phyloP scores from a whole-genome alignment of 179 eudicot genomes.

The Beta corolliflora region DNA sequence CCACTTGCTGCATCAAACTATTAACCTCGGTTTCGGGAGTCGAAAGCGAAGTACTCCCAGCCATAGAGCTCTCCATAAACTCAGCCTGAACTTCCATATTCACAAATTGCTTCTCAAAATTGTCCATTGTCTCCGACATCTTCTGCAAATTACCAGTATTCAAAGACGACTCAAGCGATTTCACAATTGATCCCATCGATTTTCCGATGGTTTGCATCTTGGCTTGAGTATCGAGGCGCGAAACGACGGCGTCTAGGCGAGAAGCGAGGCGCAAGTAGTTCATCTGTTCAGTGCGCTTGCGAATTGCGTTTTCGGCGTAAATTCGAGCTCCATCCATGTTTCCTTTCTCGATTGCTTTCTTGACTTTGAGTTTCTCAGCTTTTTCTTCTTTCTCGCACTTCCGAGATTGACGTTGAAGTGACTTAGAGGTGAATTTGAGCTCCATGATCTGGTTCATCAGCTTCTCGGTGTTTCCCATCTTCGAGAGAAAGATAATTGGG shows the following conservation, averaged over 20 bases:
- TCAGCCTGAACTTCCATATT: conserved; percentile 55
- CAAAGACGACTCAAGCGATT: conserved; percentile 44
- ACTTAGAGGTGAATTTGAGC: conserved; percentile 53
- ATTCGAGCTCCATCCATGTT: conserved; percentile 54
- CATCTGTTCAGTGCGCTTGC: conserved; percentile 50
- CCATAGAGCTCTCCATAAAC: conserved; percentile 60
- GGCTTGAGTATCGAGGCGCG: conserved; percentile 48
- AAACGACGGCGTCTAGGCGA: conserved; percentile 44
- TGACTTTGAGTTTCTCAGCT: conserved; percentile 47
- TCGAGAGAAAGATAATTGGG: not conserved
- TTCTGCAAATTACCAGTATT: conserved; percentile 50
- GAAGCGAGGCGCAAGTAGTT: conserved; percentile 51
- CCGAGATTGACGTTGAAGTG: conserved; percentile 50
- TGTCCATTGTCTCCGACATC: conserved; percentile 57
- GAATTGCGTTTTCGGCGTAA: conserved; percentile 51
- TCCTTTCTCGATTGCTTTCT: conserved; percentile 57
- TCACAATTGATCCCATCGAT: conserved; percentile 46
- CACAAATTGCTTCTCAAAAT: conserved; percentile 52
- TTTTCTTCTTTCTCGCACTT: conserved; percentile 57
- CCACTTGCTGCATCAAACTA: conserved; percentile 52
- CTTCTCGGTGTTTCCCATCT: conserved; percentile 52
- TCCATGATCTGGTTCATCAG: conserved; percentile 57
- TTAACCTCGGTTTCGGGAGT: conserved; percentile 54
- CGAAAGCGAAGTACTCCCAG: conserved; percentile 48
- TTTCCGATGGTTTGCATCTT: conserved; percentile 49